Percentiles rank a stretch among this genome's conserved stretches.
phyloP scores from a whole-genome alignment of 2,329 filamentous ascomycete species.

The Phoma sp. region DNA sequence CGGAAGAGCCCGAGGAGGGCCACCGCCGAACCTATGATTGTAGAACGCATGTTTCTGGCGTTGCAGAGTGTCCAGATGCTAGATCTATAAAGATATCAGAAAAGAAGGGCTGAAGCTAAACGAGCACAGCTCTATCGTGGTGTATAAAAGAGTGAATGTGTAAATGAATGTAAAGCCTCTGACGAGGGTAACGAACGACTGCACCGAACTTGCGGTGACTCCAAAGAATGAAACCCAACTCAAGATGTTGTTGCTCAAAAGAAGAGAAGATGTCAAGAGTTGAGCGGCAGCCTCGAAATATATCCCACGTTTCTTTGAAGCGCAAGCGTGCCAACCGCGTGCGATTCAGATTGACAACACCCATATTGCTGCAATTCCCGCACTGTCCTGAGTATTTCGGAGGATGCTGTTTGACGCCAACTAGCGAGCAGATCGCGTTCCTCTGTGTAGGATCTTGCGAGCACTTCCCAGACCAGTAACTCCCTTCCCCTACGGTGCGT shows the following conservation, averaged over 20 bases:
- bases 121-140: slow-evolving; percentile 16
- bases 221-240: slow-evolving; percentile 11
- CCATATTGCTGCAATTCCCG: slow-evolving; percentile 10
- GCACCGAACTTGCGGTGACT: slow-evolving; percentile 21
- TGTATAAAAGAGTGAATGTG: slow-evolving; percentile 15
- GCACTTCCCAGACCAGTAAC: slow-evolving; percentile 1
- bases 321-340: slow-evolving; percentile 2
- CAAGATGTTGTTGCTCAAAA: slow-evolving; percentile 10
- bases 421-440: slow-evolving; percentile 9
- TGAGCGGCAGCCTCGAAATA: slow-evolving; percentile 13
- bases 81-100: neutral
- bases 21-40: slow-evolving; percentile 18
- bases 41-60: slow-evolving; percentile 16
- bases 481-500: neutral
- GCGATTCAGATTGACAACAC: slow-evolving; percentile 4
- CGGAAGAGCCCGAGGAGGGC: slow-evolving; percentile 18
- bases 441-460: neutral
- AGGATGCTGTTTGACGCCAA: slow-evolving; percentile 13
- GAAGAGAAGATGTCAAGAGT: slow-evolving; percentile 1
- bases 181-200: slow-evolving; percentile 19
- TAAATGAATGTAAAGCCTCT: slow-evolving; percentile 22
- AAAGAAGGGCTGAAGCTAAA: slow-evolving; percentile 2
- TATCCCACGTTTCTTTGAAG: slow-evolving; percentile 8
- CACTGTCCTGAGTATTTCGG: slow-evolving; percentile 18
- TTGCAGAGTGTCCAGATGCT: neutral